A percentile compares a stretch with the other conserved stretches of the same genome.
Evolutionary conservation across 805 yeast species (phyloP).

Genomic region (Teunomyces pallodes): DNA sequence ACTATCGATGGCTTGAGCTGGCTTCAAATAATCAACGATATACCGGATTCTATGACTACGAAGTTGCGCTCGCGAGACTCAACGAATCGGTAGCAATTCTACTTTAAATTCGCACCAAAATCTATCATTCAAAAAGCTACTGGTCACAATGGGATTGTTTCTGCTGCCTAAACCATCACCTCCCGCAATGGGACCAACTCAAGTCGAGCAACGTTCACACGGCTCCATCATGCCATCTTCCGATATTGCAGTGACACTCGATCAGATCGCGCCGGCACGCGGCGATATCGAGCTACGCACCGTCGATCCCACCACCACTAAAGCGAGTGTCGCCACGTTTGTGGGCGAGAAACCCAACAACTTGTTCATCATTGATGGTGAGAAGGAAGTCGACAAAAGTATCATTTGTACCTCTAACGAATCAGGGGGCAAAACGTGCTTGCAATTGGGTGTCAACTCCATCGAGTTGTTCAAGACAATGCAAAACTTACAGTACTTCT

Average conservation of each 20-base stretch:
- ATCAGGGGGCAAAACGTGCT: slow-evolving; percentile 46
- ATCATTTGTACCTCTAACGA: slow-evolving; percentile 46
- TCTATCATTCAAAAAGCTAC: background rate
- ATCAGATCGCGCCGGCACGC: slow-evolving; percentile 21
- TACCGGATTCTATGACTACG: slow-evolving; percentile 25
- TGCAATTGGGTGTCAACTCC: slow-evolving; percentile 40
- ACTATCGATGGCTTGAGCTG: slow-evolving; percentile 21
- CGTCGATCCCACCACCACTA: slow-evolving; percentile 1
- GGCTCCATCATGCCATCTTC: slow-evolving; percentile 20
- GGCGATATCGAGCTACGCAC: background rate
- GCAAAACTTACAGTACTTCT: slow-evolving; percentile 49
- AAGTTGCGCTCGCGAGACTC: slow-evolving; percentile 24
- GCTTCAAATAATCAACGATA: slow-evolving; percentile 9
- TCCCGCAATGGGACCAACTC: slow-evolving; percentile 8
- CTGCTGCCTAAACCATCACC: slow-evolving; percentile 9
- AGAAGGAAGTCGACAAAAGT: slow-evolving; percentile 34
- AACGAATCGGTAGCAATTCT: slow-evolving; percentile 19
- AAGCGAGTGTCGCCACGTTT: slow-evolving; percentile 23
- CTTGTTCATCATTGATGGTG: slow-evolving; percentile 42
- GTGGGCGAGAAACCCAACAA: slow-evolving; percentile 30
- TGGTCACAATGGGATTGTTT: slow-evolving; percentile 15
- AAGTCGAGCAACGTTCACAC: slow-evolving; percentile 28
- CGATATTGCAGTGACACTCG: slow-evolving; percentile 27
- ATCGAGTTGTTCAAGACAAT: slow-evolving; percentile 45
- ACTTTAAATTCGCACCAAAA: background rate